phyloP scores from a whole-genome alignment of 2,329 filamentous ascomycete species.

The Hypoxylon sp. region DNA sequence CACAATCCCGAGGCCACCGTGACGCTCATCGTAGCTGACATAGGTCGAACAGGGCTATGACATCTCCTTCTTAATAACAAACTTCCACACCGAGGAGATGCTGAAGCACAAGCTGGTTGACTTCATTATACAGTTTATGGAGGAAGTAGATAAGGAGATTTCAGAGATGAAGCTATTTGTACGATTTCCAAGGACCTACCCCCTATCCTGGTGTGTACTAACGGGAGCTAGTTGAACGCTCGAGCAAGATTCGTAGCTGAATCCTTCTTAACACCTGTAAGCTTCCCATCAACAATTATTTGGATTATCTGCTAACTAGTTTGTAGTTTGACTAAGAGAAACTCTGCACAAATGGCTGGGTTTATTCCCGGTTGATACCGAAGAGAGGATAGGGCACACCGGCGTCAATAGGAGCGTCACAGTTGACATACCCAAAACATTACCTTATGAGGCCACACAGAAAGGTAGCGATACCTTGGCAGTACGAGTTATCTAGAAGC shows the following conservation, averaged over 20 bases:
- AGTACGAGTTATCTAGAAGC: constrained; percentile 24
- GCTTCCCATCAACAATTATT: constrained; percentile 41
- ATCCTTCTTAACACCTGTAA: constrained; percentile 95
- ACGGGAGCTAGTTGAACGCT: constrained; percentile 83
- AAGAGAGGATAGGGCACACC: constrained; percentile 18
- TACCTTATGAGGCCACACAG: constrained; percentile 3
- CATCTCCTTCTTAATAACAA: constrained; percentile 98
- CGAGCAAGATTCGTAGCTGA: constrained; percentile 97
- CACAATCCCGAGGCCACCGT: not conserved
- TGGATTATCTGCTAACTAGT: constrained; percentile 14
- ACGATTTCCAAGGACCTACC: constrained; percentile 59
- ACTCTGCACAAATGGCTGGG: not conserved
- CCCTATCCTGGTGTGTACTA: constrained; percentile 12
- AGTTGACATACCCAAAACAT: constrained; percentile 32
- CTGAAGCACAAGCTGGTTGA: constrained; percentile 99
- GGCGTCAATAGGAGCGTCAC: constrained; percentile 27
- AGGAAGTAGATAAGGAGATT: constrained; percentile 99
- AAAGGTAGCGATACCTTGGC: constrained; percentile 10
- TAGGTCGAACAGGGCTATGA: constrained; percentile 80
- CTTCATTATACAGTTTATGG: constrained; percentile 99
- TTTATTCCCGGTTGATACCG: constrained; percentile 3
- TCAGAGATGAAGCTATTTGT: constrained; percentile 99
- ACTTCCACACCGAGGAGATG: constrained; percentile 99
- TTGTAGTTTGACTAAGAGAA: constrained; percentile 44
- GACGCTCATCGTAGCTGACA: constrained; percentile 13